Conservation (phyloP, 169 alveolate genomes). For the Plasmodium gonderi region DNA sequence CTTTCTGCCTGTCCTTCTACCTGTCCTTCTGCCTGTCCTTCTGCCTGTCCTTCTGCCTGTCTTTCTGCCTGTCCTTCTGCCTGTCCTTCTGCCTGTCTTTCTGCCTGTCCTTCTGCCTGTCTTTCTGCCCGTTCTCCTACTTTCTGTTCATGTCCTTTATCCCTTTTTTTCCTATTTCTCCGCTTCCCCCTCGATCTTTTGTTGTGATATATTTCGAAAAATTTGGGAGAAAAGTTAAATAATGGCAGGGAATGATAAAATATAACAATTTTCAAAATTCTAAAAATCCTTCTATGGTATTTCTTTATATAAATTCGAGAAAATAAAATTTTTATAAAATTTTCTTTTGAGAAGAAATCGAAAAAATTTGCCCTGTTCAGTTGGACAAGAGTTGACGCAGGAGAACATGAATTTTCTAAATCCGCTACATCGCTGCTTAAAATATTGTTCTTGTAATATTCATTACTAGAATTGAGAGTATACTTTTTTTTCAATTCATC, state of each 20-base stretch:
- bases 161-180: not conserved
- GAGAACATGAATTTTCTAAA: not conserved
- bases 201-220: conserved; percentile 33
- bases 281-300: conserved; percentile 46
- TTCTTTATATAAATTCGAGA: conserved; percentile 66
- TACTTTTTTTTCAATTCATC: conserved; percentile 31
- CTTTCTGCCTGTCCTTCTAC: too few relatives aligned
- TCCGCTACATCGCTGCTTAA: not conserved
- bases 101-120: too few relatives aligned
- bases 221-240: conserved; percentile 20
- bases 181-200: not conserved
- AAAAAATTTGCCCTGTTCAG: conserved; percentile 4
- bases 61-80: too few relatives aligned
- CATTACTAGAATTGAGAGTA: not conserved
- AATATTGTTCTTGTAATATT: not conserved
- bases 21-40: too few relatives aligned
- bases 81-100: too few relatives aligned
- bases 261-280: conserved; percentile 11
- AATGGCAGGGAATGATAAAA: conserved; percentile 27
- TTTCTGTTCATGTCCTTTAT: too few relatives aligned
- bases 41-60: too few relatives aligned
- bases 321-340: conserved; percentile 57
- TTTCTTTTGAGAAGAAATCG: conserved; percentile 17
- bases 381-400: not conserved
- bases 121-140: too few relatives aligned